Evolutionary conservation across 129 eudicot genomes (phyloP), one percentile per base, ranked within the genome.

Genomic region (Kitagawia praeruptora): DNA sequence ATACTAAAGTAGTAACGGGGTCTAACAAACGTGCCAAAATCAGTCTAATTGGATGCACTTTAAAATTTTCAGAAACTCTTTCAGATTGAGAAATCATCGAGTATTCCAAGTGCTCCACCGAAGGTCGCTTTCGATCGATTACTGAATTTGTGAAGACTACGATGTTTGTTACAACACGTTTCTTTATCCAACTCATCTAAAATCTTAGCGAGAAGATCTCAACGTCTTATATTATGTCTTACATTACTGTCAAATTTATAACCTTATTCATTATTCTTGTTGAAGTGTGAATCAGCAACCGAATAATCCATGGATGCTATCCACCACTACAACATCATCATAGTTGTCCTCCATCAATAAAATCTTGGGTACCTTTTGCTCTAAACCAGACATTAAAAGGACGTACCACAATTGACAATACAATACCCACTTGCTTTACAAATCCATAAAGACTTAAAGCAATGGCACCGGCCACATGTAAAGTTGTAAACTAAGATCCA

Each of bases 401-500:
- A 13, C 54, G 77, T 61, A 80, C 71, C 85, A 66, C 34, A 64
- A 64, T 31, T 31, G 34, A 31, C 34, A 31, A 31, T 46, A 31
- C 34, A 31, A 31, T 46, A 38, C 78, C 74, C 69, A 61, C 69
- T n/a, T 25, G 34, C 79, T 46, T 79, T 70, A 79, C 82, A 54
- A 27, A 27, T 79, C 85, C 90, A 87, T 77, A 34, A 39, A 61
- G 69, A 61, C 31, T 7, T n/a, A 23, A 61, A 77, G 42, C 56
- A 74, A 46, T 45, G 56, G 38, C 77, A 74, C 34, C 34, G 34
- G 34, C 56, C 77, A 74, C 51, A 72, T 72, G 27, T 15, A 73
- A 42, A 73, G 66, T 6, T 49, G 54, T 15, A 72, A 81, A 74
- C 83, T 19, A 41, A 77, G 78, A 77, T 70, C 89, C 81, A 83